Evolutionary conservation across 352 stramenopile genomes (phyloP), one percentile per base, ranked within the genome.

Genomic region (Phytopythium ostracodes): DNA sequence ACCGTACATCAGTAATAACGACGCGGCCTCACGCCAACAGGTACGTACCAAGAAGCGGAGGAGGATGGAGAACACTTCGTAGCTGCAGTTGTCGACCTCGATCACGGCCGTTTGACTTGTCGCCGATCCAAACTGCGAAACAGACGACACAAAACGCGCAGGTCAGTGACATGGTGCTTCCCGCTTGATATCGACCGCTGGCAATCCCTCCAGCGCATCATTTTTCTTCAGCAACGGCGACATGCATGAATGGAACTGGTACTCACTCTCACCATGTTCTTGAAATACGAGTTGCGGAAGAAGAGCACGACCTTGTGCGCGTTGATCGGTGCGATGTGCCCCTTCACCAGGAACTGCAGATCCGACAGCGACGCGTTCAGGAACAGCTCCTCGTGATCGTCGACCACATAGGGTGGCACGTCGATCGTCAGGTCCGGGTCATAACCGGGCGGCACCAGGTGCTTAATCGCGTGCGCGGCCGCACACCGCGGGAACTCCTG

Each of bases 241-340:
- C 52, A 71, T 35, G 59, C 35, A 64, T 35, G 38, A 25, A 67
- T 67, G 62, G n/a, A 68, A 63, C 58, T 56, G 61, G 68, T 71
- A 88, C 80, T 90, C 72, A 92, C 84, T 81, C 77, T 81, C 79
- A 96, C 87, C 84, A 94, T 87, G 70, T 91, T 91, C 78, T 96
- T 96, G 80, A 96, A 96, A 69, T 94, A 96, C 63, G 87, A 89
- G 63, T 96, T 96, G 36, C 87, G 85, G 65, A 96, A 93, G 63
- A 93, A 94, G 12, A 96, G 73, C 27, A 96, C 87, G 24, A 96
- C 87, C 59, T 93, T 93, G 72, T 96, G 86, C 11, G 87, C 87
- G 56, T 92, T 93, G 64, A 96, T 96, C 20, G 81, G 85, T 3
- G 82, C 82, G 59, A 94, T 94, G 63, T 91, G 82, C 6, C 81